Evolutionary conservation across 768 basidiomycete species (phyloP), one percentile per base, ranked within the genome.

Genomic region (Leccinum subgranulosum): DNA sequence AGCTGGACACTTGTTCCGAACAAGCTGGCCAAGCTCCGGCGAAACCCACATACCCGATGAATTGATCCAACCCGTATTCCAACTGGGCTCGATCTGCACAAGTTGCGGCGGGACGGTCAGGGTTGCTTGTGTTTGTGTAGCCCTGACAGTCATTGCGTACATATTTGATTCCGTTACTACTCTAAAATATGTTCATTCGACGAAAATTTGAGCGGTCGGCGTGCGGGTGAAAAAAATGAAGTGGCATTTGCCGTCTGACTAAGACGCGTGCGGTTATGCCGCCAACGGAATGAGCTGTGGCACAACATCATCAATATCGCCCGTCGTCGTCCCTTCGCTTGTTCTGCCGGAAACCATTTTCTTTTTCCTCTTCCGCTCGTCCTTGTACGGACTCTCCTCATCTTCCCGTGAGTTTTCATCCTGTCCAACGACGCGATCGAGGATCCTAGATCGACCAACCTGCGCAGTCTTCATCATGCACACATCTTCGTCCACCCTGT

Each of bases 181-280:
- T 39, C 17, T 17, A 23, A 23, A 23, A 23, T 23, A 23, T 39
- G 36, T n/a, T 17, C 36, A n/a, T 39, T 17, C 34, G 7, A 33
- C 31, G 34, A 15, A 15, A 15, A 15, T 7, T 34, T 15, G 33
- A n/a, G 8, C 2, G 41, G n/a, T n/a, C n/a, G 19, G 9, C 17
- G n/a, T n/a, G 10, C 5, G 25, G 23, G 41, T 41, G 31, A 31
- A 27, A 33, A 47, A 51, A 54, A 51, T 64, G 49, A 45, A 66
- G 61, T 69, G 69, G 66, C 59, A 50, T 50, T 60, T 68, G 49
- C 70, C 68, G 68, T 61, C 70, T 72, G 69, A 72, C 66, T 69
- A 71, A 69, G 66, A 66, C 10, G 6, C 25, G 51, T 64, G 63
- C 29, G 45, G 55, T 49, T 57, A 66, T 54, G 61, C 52, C 46